phyloP scores from a whole-genome alignment of 441 rosid genomes.

The Populus trichocarpa region DNA sequence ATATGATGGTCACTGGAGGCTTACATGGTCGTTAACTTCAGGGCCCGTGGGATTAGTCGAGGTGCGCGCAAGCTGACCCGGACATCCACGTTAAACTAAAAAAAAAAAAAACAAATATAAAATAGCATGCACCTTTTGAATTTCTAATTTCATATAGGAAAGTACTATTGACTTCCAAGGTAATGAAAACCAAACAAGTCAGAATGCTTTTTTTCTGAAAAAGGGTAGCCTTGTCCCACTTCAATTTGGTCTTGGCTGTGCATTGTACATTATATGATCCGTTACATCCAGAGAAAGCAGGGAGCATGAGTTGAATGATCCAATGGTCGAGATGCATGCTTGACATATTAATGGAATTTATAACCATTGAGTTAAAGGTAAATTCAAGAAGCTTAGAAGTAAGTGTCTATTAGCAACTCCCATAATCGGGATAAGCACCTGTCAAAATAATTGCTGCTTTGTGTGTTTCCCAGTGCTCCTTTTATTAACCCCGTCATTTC shows the following conservation, averaged over 20 bases:
- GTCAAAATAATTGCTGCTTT: constrained; percentile 34
- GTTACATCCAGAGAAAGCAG: background rate
- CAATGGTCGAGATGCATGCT: constrained; percentile 1
- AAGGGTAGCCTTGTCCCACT: constrained; percentile 6
- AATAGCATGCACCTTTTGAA: background rate
- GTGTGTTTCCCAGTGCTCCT: background rate
- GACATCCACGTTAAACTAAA: too few relatives aligned
- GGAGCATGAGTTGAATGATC: constrained; percentile 1
- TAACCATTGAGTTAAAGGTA: background rate
- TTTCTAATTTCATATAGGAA: background rate
- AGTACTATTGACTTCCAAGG: background rate
- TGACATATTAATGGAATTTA: background rate
- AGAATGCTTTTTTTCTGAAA: background rate
- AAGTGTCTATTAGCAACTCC: background rate
- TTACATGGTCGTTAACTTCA: too few relatives aligned
- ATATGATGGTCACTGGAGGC: too few relatives aligned
- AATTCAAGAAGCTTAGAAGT: background rate
- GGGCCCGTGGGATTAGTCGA: too few relatives aligned
- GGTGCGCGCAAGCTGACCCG: too few relatives aligned
- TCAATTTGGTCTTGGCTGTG: background rate
- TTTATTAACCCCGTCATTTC: constrained; percentile 19
- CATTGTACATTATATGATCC: background rate
- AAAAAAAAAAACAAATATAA: too few relatives aligned
- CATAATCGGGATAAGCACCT: constrained; percentile 10
- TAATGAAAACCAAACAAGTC: background rate